Evolutionary conservation across 2,329 filamentous ascomycete species (phyloP).

Genomic region (Mycocentrospora acerina): DNA sequence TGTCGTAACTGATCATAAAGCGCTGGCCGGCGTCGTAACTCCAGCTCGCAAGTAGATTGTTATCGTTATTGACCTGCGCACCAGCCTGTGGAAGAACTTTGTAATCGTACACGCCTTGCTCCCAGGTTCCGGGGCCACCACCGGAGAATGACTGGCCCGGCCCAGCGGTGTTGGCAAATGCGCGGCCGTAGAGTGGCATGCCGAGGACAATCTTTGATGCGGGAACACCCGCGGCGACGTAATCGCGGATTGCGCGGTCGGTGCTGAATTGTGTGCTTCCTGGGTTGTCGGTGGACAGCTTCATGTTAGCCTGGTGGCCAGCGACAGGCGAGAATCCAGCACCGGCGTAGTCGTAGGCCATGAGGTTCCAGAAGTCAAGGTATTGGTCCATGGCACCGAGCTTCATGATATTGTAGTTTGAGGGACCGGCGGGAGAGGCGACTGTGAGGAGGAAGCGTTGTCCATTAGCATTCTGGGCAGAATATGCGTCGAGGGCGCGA

Average conservation of each 20-base stretch:
- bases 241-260: conserved; percentile 32
- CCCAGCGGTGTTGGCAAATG: conserved; percentile 38
- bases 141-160: conserved; percentile 35
- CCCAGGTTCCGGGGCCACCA: conserved; percentile 36
- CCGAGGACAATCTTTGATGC: conserved; percentile 40
- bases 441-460: conserved; percentile 50
- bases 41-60: conserved; percentile 27
- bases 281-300: conserved; percentile 27
- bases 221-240: conserved; percentile 32
- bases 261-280: conserved; percentile 39
- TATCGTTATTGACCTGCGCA: conserved; percentile 23
- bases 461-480: conserved; percentile 39
- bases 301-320: conserved; percentile 37
- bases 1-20: conserved; percentile 38
- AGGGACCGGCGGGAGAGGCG: conserved; percentile 48
- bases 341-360: conserved; percentile 77
- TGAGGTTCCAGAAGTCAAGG: conserved; percentile 62
- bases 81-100: conserved; percentile 36
- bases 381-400: conserved; percentile 49
- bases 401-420: conserved; percentile 47
- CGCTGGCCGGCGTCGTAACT: conserved; percentile 29
- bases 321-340: conserved; percentile 34
- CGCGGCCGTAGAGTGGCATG: conserved; percentile 41
- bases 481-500: conserved; percentile 45
- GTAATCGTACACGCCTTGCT: conserved; percentile 41